Conservation (phyloP, 495 filamentous ascomycete genomes). For the Aspergillus wentii region DNA sequence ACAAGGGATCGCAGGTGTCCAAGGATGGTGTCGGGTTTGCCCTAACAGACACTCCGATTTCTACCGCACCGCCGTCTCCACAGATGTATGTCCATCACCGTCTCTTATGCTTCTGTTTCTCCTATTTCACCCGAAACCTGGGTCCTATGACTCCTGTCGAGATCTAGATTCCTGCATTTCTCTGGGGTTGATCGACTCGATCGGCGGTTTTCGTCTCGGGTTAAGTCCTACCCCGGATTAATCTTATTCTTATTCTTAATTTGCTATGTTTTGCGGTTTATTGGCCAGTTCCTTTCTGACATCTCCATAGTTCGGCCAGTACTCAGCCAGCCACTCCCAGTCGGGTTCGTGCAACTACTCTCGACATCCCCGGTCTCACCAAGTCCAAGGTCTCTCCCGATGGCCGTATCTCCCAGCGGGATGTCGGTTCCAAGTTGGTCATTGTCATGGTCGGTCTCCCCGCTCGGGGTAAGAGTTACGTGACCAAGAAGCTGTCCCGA, state of each 20-base stretch:
- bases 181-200: too few relatives aligned
- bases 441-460: constrained; percentile 98
- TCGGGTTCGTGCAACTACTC: constrained; percentile 72
- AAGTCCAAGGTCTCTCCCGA: constrained; percentile 92
- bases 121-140: too few relatives aligned
- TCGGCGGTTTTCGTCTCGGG: constrained; percentile 1
- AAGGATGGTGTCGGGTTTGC: constrained; percentile 52
- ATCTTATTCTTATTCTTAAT: constrained; percentile 1
- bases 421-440: constrained; percentile 92
- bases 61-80: constrained; percentile 66
- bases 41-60: constrained; percentile 63
- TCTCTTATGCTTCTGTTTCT: too few relatives aligned
- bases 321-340: constrained; percentile 45
- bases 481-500: constrained; percentile 93
- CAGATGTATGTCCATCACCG: constrained; percentile 52
- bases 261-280: constrained; percentile 1
- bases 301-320: constrained; percentile 3
- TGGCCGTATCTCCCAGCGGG: constrained; percentile 82
- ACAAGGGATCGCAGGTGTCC: constrained; percentile 37
- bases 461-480: constrained; percentile 93
- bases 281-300: constrained; percentile 4
- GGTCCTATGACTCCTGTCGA: constrained; percentile 1
- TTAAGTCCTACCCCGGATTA: not conserved
- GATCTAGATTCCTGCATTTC: constrained; percentile 13
- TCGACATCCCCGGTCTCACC: constrained; percentile 86